Conservation (phyloP, 495 filamentous ascomycete species). For the Aspergillus bridgeri region DNA sequence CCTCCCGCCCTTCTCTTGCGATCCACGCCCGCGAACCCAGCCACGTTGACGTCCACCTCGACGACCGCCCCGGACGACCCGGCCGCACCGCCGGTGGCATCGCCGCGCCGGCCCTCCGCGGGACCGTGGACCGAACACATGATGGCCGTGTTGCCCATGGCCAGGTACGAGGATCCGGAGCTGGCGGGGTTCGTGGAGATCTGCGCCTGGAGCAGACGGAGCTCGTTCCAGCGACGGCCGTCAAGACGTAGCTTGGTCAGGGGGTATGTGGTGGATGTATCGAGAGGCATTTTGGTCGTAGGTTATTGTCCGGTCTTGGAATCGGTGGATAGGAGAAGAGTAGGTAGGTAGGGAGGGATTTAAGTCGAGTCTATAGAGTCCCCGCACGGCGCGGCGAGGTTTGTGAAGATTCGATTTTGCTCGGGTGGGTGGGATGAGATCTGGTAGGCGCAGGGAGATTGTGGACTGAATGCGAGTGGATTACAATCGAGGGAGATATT, state of each 20-base stretch:
- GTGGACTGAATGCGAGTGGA: no score
- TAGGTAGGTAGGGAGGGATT: no score
- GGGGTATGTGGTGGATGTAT: slow-evolving; percentile 77
- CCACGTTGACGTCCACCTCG: slow-evolving; percentile 78
- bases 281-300: slow-evolving; percentile 72
- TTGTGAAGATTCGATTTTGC: neutral
- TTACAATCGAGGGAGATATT: neutral
- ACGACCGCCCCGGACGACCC: slow-evolving; percentile 57
- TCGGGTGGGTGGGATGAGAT: no score
- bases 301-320: slow-evolving; percentile 2
- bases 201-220: slow-evolving; percentile 82
- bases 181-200: slow-evolving; percentile 87
- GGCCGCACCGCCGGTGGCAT: slow-evolving; percentile 41
- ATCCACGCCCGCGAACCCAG: slow-evolving; percentile 85
- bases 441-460: no score
- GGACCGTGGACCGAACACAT: slow-evolving; percentile 90
- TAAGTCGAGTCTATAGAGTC: neutral
- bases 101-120: slow-evolving; percentile 57
- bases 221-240: slow-evolving; percentile 96
- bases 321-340: neutral
- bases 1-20: slow-evolving; percentile 65
- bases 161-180: slow-evolving; percentile 84
- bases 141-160: slow-evolving; percentile 95
- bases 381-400: slow-evolving; percentile 13
- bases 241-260: slow-evolving; percentile 86